Conservation (phyloP, 495 filamentous ascomycete genomes). For the Penicillium salamii region DNA sequence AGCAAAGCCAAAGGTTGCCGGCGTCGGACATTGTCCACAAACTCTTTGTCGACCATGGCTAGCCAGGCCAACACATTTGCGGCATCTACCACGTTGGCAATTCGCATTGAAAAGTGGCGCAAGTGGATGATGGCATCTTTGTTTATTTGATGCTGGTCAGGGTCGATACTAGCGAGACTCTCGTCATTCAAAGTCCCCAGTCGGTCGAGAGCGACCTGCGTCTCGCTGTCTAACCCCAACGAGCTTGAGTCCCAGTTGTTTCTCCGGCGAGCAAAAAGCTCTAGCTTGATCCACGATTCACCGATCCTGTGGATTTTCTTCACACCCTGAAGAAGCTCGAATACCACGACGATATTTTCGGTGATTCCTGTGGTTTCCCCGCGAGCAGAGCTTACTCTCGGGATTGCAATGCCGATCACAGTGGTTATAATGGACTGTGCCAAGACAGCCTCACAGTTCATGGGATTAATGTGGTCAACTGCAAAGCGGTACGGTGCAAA, state of each 20-base stretch:
- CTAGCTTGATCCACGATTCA: constrained; percentile 29
- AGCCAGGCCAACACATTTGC: constrained; percentile 38
- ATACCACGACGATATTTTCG: constrained; percentile 36
- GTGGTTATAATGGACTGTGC: constrained; percentile 51
- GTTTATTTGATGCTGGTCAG: constrained; percentile 29
- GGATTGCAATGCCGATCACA: constrained; percentile 47
- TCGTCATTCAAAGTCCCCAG: constrained; percentile 26
- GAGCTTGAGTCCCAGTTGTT: constrained; percentile 16
- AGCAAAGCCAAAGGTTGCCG: constrained; percentile 32
- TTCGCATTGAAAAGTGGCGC: constrained; percentile 27
- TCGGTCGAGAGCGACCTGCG: constrained; percentile 23
- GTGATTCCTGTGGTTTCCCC: constrained; percentile 30
- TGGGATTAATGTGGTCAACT: constrained; percentile 42
- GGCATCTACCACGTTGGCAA: constrained; percentile 18
- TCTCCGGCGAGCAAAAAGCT: constrained; percentile 21
- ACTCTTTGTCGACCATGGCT: constrained; percentile 34
- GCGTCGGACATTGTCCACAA: constrained; percentile 27
- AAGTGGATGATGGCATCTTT: constrained; percentile 29
- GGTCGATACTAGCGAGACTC: constrained; percentile 15
- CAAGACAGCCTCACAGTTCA: constrained; percentile 51
- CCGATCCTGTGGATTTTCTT: constrained; percentile 34
- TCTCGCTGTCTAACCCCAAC: constrained; percentile 21
- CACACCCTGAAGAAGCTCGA: constrained; percentile 37
- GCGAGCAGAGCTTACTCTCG: constrained; percentile 34
- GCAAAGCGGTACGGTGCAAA: constrained; percentile 43